These are phyloP conservation scores for Capronia coronata DNA, from an alignment of 2,329 filamentous ascomycete genomes.

Conservation along the genomic window DNA sequence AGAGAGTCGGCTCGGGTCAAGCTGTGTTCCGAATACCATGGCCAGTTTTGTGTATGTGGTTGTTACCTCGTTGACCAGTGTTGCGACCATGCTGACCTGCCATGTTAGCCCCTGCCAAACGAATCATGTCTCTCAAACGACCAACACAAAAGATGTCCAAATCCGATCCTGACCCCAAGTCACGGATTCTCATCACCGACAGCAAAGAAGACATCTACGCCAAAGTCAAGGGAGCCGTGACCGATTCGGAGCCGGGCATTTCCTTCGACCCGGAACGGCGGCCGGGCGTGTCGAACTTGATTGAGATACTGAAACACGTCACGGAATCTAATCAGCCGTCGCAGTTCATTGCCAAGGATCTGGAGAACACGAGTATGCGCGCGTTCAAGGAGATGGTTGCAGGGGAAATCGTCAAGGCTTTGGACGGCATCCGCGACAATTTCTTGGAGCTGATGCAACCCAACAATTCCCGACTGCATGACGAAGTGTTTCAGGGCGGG, in stretches of 20 bases:
- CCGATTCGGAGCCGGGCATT: constrained; percentile 63
- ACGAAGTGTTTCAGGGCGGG: constrained; percentile 15
- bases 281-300: constrained; percentile 80
- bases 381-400: constrained; percentile 60
- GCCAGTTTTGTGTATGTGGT: constrained; percentile 69
- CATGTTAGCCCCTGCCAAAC: constrained; percentile 66
- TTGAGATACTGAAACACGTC: constrained; percentile 72
- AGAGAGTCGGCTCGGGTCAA: constrained; percentile 22
- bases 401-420: constrained; percentile 48
- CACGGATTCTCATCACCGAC: constrained; percentile 79
- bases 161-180: constrained; percentile 63
- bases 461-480: constrained; percentile 8
- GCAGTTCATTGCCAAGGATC: constrained; percentile 44
- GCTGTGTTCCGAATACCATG: constrained; percentile 58
- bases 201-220: constrained; percentile 53
- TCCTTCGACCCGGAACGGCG: constrained; percentile 63
- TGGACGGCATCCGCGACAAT: constrained; percentile 34
- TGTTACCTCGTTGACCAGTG: too few species aligned
- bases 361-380: constrained; percentile 44
- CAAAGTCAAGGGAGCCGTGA: constrained; percentile 69
- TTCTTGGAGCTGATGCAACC: constrained; percentile 20
- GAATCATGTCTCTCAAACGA: constrained; percentile 81
- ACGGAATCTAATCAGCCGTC: constrained; percentile 39
- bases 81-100: too few species aligned
- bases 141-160: constrained; percentile 89